phyloP scores from a whole-genome alignment of 257 asterid genomes.

The Capsicum pubescens region DNA sequence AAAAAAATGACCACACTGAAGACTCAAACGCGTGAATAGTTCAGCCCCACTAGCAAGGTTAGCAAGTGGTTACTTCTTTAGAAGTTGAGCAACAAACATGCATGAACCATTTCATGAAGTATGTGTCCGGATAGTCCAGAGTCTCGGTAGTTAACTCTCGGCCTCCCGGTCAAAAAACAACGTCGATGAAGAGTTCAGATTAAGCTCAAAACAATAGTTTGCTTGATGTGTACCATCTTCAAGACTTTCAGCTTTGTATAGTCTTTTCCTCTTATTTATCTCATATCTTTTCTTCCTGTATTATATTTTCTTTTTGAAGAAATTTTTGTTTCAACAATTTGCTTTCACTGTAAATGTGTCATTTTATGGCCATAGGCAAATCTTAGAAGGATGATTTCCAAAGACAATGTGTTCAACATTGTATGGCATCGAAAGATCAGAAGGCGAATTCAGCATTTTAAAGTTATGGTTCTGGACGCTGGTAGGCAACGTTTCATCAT shows the following conservation, averaged over 20 bases:
- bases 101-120: not conserved
- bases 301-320: too few species aligned
- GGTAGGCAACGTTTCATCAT: too few species aligned
- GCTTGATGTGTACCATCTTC: not conserved
- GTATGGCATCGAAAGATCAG: too few species aligned
- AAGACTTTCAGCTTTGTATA: not conserved
- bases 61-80: not conserved
- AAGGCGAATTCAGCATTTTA: too few species aligned
- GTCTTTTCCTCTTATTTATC: not conserved
- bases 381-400: too few species aligned
- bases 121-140: too few species aligned
- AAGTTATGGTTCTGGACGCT: too few species aligned
- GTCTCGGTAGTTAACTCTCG: too few species aligned
- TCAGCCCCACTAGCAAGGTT: conserved; percentile 7
- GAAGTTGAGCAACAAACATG: not conserved
- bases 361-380: not conserved
- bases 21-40: conserved; percentile 39
- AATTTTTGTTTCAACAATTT: not conserved
- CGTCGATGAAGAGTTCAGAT: not conserved
- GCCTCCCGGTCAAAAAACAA: too few species aligned
- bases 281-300: too few species aligned
- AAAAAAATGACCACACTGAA: conserved; percentile 62
- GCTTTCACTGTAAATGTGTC: not conserved
- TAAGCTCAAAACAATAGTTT: not conserved
- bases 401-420: too few species aligned